A percentile compares a stretch with the other conserved stretches of the same genome.
phyloP scores from a whole-genome alignment of 2,329 filamentous ascomycete genomes.

The Kalmusia sp. region DNA sequence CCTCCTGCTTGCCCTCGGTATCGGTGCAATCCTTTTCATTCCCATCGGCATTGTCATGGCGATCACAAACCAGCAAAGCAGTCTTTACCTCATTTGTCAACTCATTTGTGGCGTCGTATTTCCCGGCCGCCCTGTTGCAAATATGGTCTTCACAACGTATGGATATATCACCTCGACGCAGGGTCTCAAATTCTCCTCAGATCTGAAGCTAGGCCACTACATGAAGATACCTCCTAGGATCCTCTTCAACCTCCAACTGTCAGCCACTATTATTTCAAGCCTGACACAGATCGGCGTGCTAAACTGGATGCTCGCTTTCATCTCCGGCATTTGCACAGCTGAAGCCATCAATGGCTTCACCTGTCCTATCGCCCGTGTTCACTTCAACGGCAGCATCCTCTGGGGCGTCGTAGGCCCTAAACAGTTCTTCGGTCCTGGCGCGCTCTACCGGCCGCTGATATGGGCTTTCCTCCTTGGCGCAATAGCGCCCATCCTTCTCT shows the following conservation, averaged over 20 bases:
- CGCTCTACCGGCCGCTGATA: slow-evolving; percentile 77
- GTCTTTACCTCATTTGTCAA: slow-evolving; percentile 86
- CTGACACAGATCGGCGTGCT: slow-evolving; percentile 83
- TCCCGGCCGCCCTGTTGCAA: slow-evolving; percentile 83
- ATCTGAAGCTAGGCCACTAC: slow-evolving; percentile 86
- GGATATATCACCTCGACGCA: slow-evolving; percentile 89
- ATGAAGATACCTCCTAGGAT: slow-evolving; percentile 87
- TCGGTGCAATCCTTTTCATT: slow-evolving; percentile 83
- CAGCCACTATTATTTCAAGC: slow-evolving; percentile 77
- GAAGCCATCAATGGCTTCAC: slow-evolving; percentile 86
- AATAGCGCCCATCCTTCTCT: slow-evolving; percentile 75
- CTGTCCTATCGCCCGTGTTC: slow-evolving; percentile 84
- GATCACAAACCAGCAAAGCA: slow-evolving; percentile 87
- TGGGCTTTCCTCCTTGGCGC: slow-evolving; percentile 84
- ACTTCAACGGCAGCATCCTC: slow-evolving; percentile 88
- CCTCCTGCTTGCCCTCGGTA: slow-evolving; percentile 76
- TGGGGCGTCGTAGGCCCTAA: slow-evolving; percentile 87
- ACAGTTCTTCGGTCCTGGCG: slow-evolving; percentile 80
- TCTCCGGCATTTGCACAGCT: slow-evolving; percentile 78
- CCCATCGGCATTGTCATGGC: slow-evolving; percentile 94
- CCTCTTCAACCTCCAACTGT: slow-evolving; percentile 79
- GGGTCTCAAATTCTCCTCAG: slow-evolving; percentile 86
- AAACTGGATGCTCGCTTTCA: slow-evolving; percentile 87
- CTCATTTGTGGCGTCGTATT: slow-evolving; percentile 83
- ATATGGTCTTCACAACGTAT: slow-evolving; percentile 94